These are phyloP conservation scores for Haplosporangium sp. DNA, from an alignment of 371 early-diverging fungal species.

Conservation along the genomic window DNA sequence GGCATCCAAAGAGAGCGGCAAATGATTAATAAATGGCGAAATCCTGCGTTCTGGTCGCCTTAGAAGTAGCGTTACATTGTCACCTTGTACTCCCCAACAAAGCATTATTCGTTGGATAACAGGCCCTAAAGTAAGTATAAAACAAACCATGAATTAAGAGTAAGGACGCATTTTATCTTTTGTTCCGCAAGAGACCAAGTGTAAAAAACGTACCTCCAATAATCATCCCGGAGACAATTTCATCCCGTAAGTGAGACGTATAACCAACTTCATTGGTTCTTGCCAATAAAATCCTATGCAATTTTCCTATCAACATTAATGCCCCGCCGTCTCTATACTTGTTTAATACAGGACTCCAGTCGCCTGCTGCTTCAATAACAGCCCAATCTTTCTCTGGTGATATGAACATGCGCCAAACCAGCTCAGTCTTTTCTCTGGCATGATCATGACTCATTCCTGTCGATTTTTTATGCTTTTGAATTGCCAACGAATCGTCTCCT, in stretches of 20 bases:
- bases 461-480: background rate
- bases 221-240: constrained; percentile 8
- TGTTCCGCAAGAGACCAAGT: background rate
- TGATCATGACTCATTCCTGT: background rate
- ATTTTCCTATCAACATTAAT: constrained; percentile 11
- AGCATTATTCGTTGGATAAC: background rate
- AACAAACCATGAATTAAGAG: no score
- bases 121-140: background rate
- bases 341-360: constrained; percentile 8
- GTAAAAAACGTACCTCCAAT: constrained; percentile 13
- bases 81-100: background rate
- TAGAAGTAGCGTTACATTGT: background rate
- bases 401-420: constrained; percentile 11
- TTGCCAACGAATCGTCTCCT: constrained; percentile 3
- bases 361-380: constrained; percentile 4
- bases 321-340: constrained; percentile 13
- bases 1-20: background rate
- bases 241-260: constrained; percentile 1
- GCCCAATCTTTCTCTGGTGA: constrained; percentile 17
- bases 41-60: background rate
- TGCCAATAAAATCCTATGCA: constrained; percentile 12
- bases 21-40: background rate
- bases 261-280: constrained; percentile 12
- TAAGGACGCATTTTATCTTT: no score
- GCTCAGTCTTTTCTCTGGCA: constrained; percentile 4